Evolutionary conservation across 208 protist species (phyloP), one percentile per base, ranked within the genome.

Genomic region (Trypanosoma mega): DNA sequence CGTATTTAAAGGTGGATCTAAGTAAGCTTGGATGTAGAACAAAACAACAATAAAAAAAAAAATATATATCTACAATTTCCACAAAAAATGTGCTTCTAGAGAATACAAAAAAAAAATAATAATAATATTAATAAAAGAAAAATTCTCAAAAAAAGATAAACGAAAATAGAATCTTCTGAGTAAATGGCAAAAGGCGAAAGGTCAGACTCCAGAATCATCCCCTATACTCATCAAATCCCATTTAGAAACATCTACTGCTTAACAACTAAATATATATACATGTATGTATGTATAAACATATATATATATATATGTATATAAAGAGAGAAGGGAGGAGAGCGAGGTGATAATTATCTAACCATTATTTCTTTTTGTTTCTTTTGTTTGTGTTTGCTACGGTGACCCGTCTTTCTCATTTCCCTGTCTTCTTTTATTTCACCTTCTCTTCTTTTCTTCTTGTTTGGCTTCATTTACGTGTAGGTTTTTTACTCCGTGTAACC

Each of bases 31-130:
- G 39, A 8, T 16, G 6, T 59, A 58, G n/a, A 27, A 26, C n/a
- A 58, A 59, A 55, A 36, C 41, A 34, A 12, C 24, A 21, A 46
- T 53, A 56, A 63, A 51, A 63, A 16, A 26, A 63, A 51, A 20
- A 56, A 44, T 43, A 43, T 36, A 57, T 27, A 57, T 51, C 29
- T 36, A 23, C 18, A 49, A 9, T 18, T 34, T 23, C 9, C 29
- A 51, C 21, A 52, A 64, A 27, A 31, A 54, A 0, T 24, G 4
- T 26, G 23, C 27, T 46, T 16, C 20, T 49, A 18, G 2, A 41
- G 4, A 62, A 63, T 68, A 21, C 36, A 63, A 68, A 58, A 63
- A 54, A 50, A 74, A 53, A 68, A 48, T 26, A 39, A 26, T 68
- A 30, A 43, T 43, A 45, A 44, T 12, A 26, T 49, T 49, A 49